Percentiles rank a stretch among this genome's conserved stretches.
Conservation (phyloP, 1,284 basidiomycete species). For the Irpex sp. region DNA sequence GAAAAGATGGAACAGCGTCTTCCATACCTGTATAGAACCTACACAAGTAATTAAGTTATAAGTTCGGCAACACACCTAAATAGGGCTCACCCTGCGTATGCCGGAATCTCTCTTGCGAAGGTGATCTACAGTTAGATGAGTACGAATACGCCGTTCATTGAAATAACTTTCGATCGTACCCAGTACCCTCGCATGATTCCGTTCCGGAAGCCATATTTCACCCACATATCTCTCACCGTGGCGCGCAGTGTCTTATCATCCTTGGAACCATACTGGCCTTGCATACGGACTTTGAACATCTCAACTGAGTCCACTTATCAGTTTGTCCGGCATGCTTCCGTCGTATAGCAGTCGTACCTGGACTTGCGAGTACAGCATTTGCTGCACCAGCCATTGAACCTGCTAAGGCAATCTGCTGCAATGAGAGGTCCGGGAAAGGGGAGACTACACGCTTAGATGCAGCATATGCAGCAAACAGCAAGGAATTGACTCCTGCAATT, state of each 20-base stretch:
- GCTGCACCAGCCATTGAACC: conserved; percentile 90
- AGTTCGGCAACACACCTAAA: not conserved
- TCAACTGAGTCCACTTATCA: conserved; percentile 48
- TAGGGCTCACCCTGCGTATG: conserved; percentile 77
- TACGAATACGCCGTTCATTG: not conserved
- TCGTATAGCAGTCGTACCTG: conserved; percentile 50
- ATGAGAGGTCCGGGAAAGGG: conserved; percentile 79
- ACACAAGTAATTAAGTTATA: not conserved
- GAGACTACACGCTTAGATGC: conserved; percentile 81
- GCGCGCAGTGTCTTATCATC: conserved; percentile 74
- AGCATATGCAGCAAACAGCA: conserved; percentile 90
- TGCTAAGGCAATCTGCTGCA: conserved; percentile 79
- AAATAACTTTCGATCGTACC: conserved; percentile 43
- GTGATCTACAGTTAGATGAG: conserved; percentile 61
- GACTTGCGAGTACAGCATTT: conserved; percentile 86
- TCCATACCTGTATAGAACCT: conserved; percentile 72
- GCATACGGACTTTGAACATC: conserved; percentile 96
- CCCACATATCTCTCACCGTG: conserved; percentile 82
- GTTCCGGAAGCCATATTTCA: conserved; percentile 75
- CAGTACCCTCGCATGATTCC: conserved; percentile 97
- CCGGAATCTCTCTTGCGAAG: conserved; percentile 88
- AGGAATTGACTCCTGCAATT: conserved; percentile 95
- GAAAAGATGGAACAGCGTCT: not conserved
- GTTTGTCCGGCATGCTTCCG: not conserved
- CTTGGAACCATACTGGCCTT: conserved; percentile 82